A percentile compares a stretch with the other conserved stretches of the same genome.
These are phyloP conservation scores for Solanum piurae DNA, from an alignment of 257 asterid genomes.

Conservation along the genomic window DNA sequence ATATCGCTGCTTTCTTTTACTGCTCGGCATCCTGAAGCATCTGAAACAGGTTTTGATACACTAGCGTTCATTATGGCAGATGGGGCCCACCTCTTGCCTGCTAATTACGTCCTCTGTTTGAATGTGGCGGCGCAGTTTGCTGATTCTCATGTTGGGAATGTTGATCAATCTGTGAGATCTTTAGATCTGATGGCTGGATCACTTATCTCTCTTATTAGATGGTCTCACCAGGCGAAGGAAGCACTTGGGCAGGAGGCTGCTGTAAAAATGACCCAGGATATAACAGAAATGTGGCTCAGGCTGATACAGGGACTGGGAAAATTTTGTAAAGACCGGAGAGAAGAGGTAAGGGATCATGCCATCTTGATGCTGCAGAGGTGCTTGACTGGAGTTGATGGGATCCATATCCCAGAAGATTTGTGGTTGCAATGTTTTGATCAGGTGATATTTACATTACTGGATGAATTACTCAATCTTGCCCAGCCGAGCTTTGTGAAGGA, in stretches of 20 bases:
- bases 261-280: slow-evolving; percentile 59
- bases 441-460: slow-evolving; percentile 64
- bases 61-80: slow-evolving; percentile 70
- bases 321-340: slow-evolving; percentile 67
- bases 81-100: slow-evolving; percentile 73
- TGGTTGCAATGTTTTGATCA: slow-evolving; percentile 74
- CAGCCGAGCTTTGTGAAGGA: slow-evolving; percentile 55
- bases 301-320: slow-evolving; percentile 68
- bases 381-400: slow-evolving; percentile 56
- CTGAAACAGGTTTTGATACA: slow-evolving; percentile 79
- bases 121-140: slow-evolving; percentile 83
- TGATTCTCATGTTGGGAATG: slow-evolving; percentile 69
- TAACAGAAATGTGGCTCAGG: slow-evolving; percentile 92
- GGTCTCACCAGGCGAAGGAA: slow-evolving; percentile 62
- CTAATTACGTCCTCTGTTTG: slow-evolving; percentile 67
- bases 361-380: slow-evolving; percentile 55
- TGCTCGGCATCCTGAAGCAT: slow-evolving; percentile 92
- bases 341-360: slow-evolving; percentile 80
- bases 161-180: slow-evolving; percentile 62
- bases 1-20: slow-evolving; percentile 74
- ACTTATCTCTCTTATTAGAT: slow-evolving; percentile 46
- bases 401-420: slow-evolving; percentile 41
- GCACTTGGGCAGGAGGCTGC: slow-evolving; percentile 55
- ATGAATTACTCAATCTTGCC: slow-evolving; percentile 51
- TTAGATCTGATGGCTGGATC: slow-evolving; percentile 87